phyloP scores from a whole-genome alignment of 495 filamentous ascomycete species.

The Penicillium parvum region DNA sequence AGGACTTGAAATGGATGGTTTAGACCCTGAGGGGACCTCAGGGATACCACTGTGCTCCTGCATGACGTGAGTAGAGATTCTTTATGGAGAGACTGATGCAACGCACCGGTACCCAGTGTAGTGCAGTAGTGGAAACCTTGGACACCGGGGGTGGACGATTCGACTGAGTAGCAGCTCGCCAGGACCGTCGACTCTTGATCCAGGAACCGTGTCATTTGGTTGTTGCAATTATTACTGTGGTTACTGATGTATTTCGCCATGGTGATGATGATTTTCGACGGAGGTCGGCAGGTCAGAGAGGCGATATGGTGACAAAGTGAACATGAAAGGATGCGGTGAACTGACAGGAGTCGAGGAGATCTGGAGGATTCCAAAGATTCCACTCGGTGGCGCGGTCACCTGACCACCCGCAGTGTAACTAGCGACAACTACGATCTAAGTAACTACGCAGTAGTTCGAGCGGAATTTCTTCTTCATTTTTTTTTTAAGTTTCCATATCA shows the following conservation, averaged over 20 bases:
- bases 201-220: conserved; percentile 52
- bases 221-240: conserved; percentile 70
- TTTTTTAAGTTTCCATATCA: neutral
- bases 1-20: conserved; percentile 76
- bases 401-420: conserved; percentile 6
- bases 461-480: neutral
- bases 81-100: conserved; percentile 7
- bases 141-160: conserved; percentile 51
- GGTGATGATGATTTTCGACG: conserved; percentile 6
- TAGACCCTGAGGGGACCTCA: conserved; percentile 85
- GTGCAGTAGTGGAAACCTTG: conserved; percentile 92
- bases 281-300: neutral
- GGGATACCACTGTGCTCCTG: conserved; percentile 94
- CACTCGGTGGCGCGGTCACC: conserved; percentile 3
- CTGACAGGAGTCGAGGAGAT: neutral
- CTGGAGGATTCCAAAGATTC: conserved; percentile 6
- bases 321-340: conserved; percentile 1
- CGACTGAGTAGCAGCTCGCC: conserved; percentile 78
- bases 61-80: neutral
- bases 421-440: neutral
- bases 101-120: conserved; percentile 71
- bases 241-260: conserved; percentile 59
- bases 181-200: conserved; percentile 59
- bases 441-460: neutral
- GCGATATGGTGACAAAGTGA: neutral